Percentiles rank a stretch among this genome's conserved stretches.
These are phyloP conservation scores for Plasmodium vinckei DNA, from an alignment of 169 alveolate species.

Conservation along the genomic window DNA sequence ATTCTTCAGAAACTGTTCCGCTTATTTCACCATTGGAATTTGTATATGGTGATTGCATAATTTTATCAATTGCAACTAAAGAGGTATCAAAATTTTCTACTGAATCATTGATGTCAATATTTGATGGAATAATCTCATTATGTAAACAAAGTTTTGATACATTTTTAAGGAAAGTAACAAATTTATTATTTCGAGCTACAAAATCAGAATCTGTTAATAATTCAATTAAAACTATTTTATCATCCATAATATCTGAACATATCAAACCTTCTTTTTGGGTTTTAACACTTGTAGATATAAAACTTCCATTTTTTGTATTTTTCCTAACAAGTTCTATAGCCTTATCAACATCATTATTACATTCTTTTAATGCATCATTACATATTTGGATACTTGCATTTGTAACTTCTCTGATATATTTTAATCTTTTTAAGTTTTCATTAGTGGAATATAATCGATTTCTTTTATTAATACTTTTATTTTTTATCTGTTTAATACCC, in stretches of 20 bases:
- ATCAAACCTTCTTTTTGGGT: conserved; percentile 54
- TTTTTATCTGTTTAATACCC: conserved; percentile 2
- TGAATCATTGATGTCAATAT: neutral
- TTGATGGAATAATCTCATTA: neutral
- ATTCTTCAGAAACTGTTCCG: conserved; percentile 37
- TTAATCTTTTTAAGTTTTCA: conserved; percentile 42
- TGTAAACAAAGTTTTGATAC: conserved; percentile 1
- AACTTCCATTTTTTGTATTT: conserved; percentile 16
- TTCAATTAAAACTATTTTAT: conserved; percentile 26
- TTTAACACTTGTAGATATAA: conserved; percentile 49
- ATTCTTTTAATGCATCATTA: conserved; percentile 48
- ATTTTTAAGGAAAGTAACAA: conserved; percentile 17
- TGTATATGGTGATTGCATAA: conserved; percentile 24
- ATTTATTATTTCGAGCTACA: conserved; percentile 43
- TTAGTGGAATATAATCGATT: neutral
- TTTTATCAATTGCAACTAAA: neutral
- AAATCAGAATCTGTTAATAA: conserved; percentile 66
- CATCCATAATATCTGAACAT: conserved; percentile 10
- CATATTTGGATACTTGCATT: conserved; percentile 71
- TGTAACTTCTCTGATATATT: conserved; percentile 60
- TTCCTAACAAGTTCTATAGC: conserved; percentile 59
- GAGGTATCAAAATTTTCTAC: neutral
- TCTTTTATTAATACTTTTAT: neutral
- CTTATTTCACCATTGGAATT: neutral
- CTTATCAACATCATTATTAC: conserved; percentile 45